phyloP scores from a whole-genome alignment of 2,329 filamentous ascomycete genomes.

The Diaporthe capsici region DNA sequence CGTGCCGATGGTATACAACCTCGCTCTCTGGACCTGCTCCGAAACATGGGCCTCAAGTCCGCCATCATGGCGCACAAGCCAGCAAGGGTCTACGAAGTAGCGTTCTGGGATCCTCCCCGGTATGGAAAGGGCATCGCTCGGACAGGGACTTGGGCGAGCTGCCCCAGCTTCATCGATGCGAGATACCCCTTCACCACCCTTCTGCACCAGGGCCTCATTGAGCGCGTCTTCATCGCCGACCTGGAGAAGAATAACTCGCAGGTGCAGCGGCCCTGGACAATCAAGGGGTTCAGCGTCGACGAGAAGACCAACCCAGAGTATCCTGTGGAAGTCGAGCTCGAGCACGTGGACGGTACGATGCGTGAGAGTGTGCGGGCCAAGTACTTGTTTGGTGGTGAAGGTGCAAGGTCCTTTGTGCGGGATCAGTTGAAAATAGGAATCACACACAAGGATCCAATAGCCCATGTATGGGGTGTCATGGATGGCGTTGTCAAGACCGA shows the following conservation, averaged over 20 bases:
- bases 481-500: conserved; percentile 80
- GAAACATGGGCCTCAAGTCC: conserved; percentile 91
- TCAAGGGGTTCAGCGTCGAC: conserved; percentile 72
- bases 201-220: conserved; percentile 79
- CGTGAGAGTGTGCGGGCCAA: conserved; percentile 78
- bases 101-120: conserved; percentile 77
- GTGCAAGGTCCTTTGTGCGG: conserved; percentile 76
- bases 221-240: conserved; percentile 78
- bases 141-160: conserved; percentile 86
- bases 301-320: conserved; percentile 72
- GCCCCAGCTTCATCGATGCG: conserved; percentile 84
- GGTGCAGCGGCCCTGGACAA: conserved; percentile 76
- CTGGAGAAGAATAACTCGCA: conserved; percentile 72
- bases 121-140: conserved; percentile 72
- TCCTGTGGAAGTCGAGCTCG: conserved; percentile 83
- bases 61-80: conserved; percentile 90
- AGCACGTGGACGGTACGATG: conserved; percentile 80
- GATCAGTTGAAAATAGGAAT: conserved; percentile 78
- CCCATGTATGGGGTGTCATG: conserved; percentile 83
- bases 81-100: conserved; percentile 85
- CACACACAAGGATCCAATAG: conserved; percentile 77
- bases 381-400: conserved; percentile 80
- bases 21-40: conserved; percentile 86
- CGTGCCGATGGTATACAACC: conserved; percentile 94
- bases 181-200: conserved; percentile 80